phyloP scores from a whole-genome alignment of 495 filamentous ascomycete genomes.

The Aspergillus indologenus region DNA sequence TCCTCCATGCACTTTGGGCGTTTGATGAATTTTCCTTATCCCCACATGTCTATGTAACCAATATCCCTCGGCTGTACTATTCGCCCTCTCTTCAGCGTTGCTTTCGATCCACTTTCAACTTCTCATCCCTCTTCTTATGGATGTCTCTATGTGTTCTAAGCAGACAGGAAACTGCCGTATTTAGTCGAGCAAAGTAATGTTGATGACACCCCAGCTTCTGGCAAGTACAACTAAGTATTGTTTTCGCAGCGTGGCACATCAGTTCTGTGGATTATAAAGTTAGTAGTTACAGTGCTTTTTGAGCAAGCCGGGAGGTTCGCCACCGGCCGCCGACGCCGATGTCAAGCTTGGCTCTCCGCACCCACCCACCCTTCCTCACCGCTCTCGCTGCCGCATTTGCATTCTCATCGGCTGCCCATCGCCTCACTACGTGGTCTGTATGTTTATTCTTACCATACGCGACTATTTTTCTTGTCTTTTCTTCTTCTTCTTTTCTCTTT shows the following conservation, averaged over 20 bases:
- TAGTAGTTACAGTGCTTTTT: background rate
- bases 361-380: background rate
- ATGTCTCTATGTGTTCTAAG: constrained; percentile 14
- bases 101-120: constrained; percentile 10
- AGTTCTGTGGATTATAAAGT: too few species aligned
- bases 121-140: constrained; percentile 10
- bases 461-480: background rate
- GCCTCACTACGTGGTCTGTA: background rate
- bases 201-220: background rate
- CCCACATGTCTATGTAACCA: constrained; percentile 14
- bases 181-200: constrained; percentile 7
- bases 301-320: background rate
- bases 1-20: constrained; percentile 18
- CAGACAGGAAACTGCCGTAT: constrained; percentile 14
- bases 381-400: background rate
- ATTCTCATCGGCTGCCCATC: background rate
- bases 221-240: background rate
- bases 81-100: constrained; percentile 8
- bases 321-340: constrained; percentile 10
- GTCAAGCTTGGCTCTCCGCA: constrained; percentile 16
- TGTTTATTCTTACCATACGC: background rate
- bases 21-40: constrained; percentile 15
- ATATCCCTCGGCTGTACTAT: constrained; percentile 20
- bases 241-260: too few species aligned
- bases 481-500: too few species aligned